Conservation (phyloP, 2,329 filamentous ascomycete species). For the Penicillium sp. region DNA sequence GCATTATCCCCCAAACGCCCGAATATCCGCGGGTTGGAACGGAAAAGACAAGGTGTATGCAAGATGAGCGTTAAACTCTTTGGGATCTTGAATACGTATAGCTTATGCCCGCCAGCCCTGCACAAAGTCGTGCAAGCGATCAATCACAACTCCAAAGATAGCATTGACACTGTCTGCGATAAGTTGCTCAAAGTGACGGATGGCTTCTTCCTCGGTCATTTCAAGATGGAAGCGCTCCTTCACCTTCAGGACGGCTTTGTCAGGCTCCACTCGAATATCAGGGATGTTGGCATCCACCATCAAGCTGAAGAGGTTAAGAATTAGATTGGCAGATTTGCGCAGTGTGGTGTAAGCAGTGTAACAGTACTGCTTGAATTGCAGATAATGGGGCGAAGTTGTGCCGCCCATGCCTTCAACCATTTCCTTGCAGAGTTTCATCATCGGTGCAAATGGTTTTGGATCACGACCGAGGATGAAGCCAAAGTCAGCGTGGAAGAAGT, state of each 20-base stretch:
- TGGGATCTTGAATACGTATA: neutral
- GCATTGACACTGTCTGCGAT: constrained; percentile 90
- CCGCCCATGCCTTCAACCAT: constrained; percentile 99
- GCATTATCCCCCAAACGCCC: neutral
- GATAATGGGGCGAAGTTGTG: constrained; percentile 73
- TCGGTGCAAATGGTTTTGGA: constrained; percentile 92
- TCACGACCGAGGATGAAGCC: constrained; percentile 97
- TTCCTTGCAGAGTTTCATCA: constrained; percentile 95
- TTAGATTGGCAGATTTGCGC: constrained; percentile 83
- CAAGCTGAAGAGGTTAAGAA: constrained; percentile 90
- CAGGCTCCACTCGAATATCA: constrained; percentile 86
- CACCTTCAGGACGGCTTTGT: constrained; percentile 92
- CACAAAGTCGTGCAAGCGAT: constrained; percentile 88
- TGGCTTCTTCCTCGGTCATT: constrained; percentile 86
- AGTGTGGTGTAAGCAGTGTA: constrained; percentile 92
- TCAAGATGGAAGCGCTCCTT: constrained; percentile 92
- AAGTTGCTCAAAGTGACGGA: constrained; percentile 79
- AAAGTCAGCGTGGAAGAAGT: constrained; percentile 98
- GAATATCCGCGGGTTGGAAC: neutral
- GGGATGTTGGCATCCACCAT: constrained; percentile 98
- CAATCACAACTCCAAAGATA: constrained; percentile 89
- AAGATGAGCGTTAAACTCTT: neutral
- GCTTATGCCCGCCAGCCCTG: constrained; percentile 77
- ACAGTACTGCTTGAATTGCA: constrained; percentile 90
- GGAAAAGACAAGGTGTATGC: neutral